Conservation (phyloP, 768 basidiomycete species). For the Suillus luteus region DNA sequence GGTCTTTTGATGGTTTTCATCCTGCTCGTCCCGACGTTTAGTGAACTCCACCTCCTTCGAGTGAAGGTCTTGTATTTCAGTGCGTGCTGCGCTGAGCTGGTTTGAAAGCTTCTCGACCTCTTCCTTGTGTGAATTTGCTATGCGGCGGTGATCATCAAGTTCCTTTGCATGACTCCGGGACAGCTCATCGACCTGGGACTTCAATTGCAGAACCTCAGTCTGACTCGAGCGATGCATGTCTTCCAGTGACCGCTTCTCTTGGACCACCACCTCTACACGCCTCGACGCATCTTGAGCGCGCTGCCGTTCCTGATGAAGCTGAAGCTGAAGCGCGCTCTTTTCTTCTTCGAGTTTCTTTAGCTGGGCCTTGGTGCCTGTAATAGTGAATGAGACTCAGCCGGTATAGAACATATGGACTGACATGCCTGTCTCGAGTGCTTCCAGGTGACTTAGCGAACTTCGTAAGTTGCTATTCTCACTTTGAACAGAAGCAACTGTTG, state of each 20-base stretch:
- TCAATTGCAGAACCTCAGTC: slow-evolving; percentile 22
- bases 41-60: slow-evolving; percentile 17
- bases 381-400: not conserved
- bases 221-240: slow-evolving; percentile 14
- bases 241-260: slow-evolving; percentile 29
- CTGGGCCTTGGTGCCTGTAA: not conserved
- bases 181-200: slow-evolving; percentile 14
- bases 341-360: slow-evolving; percentile 18
- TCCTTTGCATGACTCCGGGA: slow-evolving; percentile 13
- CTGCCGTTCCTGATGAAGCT: slow-evolving; percentile 24
- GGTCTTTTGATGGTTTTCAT: slow-evolving; percentile 67
- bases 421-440: slow-evolving; percentile 24
- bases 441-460: slow-evolving; percentile 1
- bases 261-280: slow-evolving; percentile 21
- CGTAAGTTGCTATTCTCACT: not conserved
- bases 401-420: not conserved
- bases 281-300: slow-evolving; percentile 5
- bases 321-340: slow-evolving; percentile 25
- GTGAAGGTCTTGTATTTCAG: slow-evolving; percentile 23
- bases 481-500: not conserved
- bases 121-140: slow-evolving; percentile 1
- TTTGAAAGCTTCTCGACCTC: slow-evolving; percentile 17
- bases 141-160: slow-evolving; percentile 6
- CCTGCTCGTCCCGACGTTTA: slow-evolving; percentile 30
- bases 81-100: slow-evolving; percentile 19